Percentiles rank a stretch among this genome's conserved stretches.
Evolutionary conservation across 2,329 filamentous ascomycete genomes (phyloP).

Genomic region (Aspergillus chevalieri): DNA sequence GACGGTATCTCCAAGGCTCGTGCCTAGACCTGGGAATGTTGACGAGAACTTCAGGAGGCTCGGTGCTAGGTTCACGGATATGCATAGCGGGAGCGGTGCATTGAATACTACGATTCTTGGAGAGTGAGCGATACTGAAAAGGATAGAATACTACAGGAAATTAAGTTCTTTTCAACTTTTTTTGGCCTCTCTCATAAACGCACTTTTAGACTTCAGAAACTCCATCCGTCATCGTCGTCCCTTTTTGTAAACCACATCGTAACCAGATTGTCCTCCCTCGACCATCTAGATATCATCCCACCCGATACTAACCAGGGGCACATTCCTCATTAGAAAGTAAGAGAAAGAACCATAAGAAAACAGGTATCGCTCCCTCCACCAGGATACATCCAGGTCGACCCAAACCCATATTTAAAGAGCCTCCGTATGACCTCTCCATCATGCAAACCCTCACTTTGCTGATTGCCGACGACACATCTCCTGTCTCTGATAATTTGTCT

Average conservation of each 20-base stretch:
- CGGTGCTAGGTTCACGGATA: neutral
- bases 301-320: too few species aligned
- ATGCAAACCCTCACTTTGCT: neutral
- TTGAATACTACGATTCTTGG: neutral
- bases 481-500: constrained; percentile 15
- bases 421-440: neutral
- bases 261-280: too few species aligned
- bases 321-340: neutral
- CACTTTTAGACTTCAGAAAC: neutral
- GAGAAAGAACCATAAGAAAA: neutral
- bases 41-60: neutral
- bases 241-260: neutral
- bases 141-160: neutral
- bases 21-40: neutral
- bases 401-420: neutral
- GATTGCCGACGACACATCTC: constrained; percentile 1
- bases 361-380: neutral
- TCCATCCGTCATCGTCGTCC: neutral
- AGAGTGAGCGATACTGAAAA: neutral
- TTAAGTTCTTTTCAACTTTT: neutral
- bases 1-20: neutral
- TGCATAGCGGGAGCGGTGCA: neutral
- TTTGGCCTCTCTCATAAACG: neutral
- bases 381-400: neutral
- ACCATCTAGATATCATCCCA: neutral